Percentiles rank a stretch among this genome's conserved stretches.
These are phyloP conservation scores for Hypoxylon sp. DNA, from an alignment of 2,329 filamentous ascomycete genomes.

Conservation along the genomic window DNA sequence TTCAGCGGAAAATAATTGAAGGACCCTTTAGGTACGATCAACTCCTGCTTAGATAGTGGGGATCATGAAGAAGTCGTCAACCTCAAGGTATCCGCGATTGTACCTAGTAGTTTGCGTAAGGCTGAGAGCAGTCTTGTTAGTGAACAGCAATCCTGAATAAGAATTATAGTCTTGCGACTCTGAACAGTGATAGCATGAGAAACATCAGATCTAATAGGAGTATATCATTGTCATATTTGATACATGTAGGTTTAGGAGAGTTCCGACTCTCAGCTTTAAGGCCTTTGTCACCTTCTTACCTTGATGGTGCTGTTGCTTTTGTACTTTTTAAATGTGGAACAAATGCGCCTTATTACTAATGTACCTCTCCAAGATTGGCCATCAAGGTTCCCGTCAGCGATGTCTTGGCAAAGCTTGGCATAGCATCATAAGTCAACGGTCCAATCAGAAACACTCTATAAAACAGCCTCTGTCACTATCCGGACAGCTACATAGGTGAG, in stretches of 20 bases:
- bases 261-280: conserved; percentile 30
- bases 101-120: conserved; percentile 10
- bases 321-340: conserved; percentile 17
- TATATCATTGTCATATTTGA: background rate
- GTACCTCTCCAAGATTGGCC: conserved; percentile 37
- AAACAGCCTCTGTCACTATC: conserved; percentile 36
- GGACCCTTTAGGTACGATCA: conserved; percentile 10
- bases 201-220: background rate
- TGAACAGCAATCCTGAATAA: background rate
- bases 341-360: conserved; percentile 36
- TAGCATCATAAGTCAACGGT: conserved; percentile 41
- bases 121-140: conserved; percentile 1
- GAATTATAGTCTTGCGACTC: background rate
- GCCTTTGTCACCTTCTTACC: conserved; percentile 22
- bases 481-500: conserved; percentile 26
- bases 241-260: too few relatives aligned
- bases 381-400: conserved; percentile 49
- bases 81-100: background rate
- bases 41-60: conserved; percentile 13
- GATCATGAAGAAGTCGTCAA: conserved; percentile 16
- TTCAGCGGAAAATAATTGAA: conserved; percentile 9
- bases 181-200: background rate
- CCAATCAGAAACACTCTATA: conserved; percentile 44
- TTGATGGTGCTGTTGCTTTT: conserved; percentile 22
- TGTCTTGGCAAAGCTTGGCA: conserved; percentile 44